phyloP scores from a whole-genome alignment of 208 protist species.

The Acanthamoeba culbertsoni region DNA sequence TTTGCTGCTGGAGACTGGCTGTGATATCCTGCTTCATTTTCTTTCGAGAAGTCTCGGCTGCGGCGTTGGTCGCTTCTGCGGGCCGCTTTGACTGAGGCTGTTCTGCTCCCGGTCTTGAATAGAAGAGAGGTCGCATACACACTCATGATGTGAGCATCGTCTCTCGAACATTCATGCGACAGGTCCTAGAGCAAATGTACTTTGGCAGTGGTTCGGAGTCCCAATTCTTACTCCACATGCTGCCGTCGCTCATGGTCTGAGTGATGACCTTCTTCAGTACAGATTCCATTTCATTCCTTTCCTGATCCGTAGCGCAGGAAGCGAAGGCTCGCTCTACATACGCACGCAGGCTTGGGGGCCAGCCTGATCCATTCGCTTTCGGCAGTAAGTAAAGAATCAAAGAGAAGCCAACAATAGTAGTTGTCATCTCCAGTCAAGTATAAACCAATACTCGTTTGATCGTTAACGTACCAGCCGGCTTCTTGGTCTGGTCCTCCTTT shows the following conservation, averaged over 20 bases:
- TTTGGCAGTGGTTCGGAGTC: slow-evolving; percentile 9
- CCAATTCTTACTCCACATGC: slow-evolving; percentile 31
- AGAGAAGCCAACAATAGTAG: too few species aligned
- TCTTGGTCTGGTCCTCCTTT: too few species aligned
- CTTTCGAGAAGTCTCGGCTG: background rate
- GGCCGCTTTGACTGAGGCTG: background rate
- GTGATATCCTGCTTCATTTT: background rate
- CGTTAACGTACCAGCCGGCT: too few species aligned
- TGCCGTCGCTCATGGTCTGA: background rate
- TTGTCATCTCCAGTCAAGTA: too few species aligned
- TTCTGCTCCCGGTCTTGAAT: background rate
- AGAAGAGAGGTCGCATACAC: too few species aligned
- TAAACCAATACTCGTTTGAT: too few species aligned
- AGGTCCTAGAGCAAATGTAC: too few species aligned
- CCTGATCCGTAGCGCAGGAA: background rate
- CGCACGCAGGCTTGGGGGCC: slow-evolving; percentile 11
- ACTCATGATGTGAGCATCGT: background rate
- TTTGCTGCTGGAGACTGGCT: background rate
- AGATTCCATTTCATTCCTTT: slow-evolving; percentile 30
- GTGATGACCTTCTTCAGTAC: slow-evolving; percentile 38
- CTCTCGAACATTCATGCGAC: background rate
- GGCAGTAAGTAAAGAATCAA: too few species aligned
- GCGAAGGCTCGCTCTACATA: slow-evolving; percentile 45
- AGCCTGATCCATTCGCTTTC: background rate
- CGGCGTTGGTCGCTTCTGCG: background rate